Evolutionary conservation across 768 basidiomycete genomes (phyloP).

Genomic region (Xerocomellus amylosporus): DNA sequence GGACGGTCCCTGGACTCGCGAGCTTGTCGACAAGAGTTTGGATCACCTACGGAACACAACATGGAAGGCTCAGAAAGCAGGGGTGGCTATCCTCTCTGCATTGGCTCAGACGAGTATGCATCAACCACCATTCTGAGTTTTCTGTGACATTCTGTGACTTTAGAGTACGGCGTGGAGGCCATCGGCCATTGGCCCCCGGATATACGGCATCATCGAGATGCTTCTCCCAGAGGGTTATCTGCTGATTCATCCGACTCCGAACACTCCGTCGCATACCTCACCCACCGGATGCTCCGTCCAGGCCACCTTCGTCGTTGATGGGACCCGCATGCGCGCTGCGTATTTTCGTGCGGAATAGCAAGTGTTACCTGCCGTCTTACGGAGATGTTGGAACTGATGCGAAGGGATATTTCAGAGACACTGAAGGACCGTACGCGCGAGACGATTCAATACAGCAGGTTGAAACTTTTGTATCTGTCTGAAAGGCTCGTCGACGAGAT

Average conservation of each 20-base stretch:
- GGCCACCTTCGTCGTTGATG: constrained; percentile 21
- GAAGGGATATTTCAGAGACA: not conserved
- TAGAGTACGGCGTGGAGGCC: constrained; percentile 15
- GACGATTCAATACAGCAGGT: constrained; percentile 10
- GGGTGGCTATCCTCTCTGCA: constrained; percentile 22
- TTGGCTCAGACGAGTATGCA: constrained; percentile 20
- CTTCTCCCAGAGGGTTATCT: constrained; percentile 14
- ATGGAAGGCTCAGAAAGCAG: constrained; percentile 25
- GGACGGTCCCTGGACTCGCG: constrained; percentile 8
- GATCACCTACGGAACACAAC: not conserved
- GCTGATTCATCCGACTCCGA: not conserved
- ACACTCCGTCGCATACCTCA: no score
- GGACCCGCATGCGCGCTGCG: constrained; percentile 27
- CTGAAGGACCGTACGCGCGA: constrained; percentile 3
- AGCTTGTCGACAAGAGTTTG: constrained; percentile 15
- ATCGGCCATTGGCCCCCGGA: constrained; percentile 8
- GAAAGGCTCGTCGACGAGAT: constrained; percentile 10
- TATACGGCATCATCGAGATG: constrained; percentile 17
- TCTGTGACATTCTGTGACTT: not conserved
- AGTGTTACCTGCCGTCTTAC: not conserved
- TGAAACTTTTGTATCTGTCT: constrained; percentile 19
- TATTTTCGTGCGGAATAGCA: constrained; percentile 14
- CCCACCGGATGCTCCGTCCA: not conserved
- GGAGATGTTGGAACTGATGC: not conserved
- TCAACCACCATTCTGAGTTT: not conserved